A percentile compares a stretch with the other conserved stretches of the same genome.
Conservation (phyloP, 2,329 filamentous ascomycete genomes). For the Pseudopithomyces chartarum region DNA sequence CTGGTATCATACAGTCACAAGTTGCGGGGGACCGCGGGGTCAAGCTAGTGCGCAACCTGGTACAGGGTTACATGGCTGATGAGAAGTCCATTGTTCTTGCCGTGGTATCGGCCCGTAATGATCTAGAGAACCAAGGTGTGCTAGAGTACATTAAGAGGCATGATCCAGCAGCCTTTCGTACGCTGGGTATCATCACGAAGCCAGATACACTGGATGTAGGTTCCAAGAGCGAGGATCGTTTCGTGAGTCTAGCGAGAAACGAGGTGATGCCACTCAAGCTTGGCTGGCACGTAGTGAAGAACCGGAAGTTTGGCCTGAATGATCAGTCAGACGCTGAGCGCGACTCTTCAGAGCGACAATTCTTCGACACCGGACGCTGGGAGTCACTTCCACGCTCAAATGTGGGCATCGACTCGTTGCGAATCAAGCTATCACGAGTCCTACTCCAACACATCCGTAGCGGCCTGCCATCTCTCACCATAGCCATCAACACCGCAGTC, state of each 20-base stretch:
- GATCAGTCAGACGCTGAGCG: constrained; percentile 23
- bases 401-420: constrained; percentile 38
- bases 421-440: constrained; percentile 32
- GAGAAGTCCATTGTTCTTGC: constrained; percentile 53
- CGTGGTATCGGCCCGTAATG: constrained; percentile 50
- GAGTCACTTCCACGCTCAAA: constrained; percentile 18
- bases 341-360: constrained; percentile 28
- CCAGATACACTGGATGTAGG: constrained; percentile 42
- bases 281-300: constrained; percentile 48
- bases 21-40: constrained; percentile 52
- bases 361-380: constrained; percentile 29
- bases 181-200: constrained; percentile 53
- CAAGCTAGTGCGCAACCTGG: constrained; percentile 53
- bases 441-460: constrained; percentile 39
- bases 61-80: constrained; percentile 49
- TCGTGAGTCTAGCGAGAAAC: constrained; percentile 39
- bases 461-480: constrained; percentile 29
- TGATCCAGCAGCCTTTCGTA: constrained; percentile 30
- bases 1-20: constrained; percentile 59
- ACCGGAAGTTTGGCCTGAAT: constrained; percentile 30
- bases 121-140: constrained; percentile 48
- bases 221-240: constrained; percentile 27
- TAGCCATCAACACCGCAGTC: constrained; percentile 22
- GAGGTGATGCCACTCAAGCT: constrained; percentile 34
- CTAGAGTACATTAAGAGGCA: constrained; percentile 22